Evolutionary conservation across 1,139 yeast species (phyloP).

Genomic region (Candida mesenterica): DNA sequence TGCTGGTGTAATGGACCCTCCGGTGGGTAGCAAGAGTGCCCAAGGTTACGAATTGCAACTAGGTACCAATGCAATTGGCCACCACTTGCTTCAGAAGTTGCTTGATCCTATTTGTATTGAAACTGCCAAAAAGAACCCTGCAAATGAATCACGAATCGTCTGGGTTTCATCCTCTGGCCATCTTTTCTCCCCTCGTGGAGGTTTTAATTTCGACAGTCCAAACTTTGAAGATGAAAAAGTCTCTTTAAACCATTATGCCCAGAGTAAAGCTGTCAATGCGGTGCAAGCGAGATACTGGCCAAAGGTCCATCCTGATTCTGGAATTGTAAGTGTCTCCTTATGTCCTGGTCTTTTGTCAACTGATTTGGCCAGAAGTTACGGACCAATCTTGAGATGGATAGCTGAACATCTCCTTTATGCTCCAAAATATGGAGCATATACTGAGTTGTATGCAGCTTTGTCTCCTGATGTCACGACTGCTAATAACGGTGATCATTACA

Average conservation of each 20-base stretch:
- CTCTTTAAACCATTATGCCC: slow-evolving; percentile 31
- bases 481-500: slow-evolving; percentile 9
- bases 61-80: slow-evolving; percentile 49
- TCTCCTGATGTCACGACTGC: slow-evolving; percentile 16
- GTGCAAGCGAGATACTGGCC: slow-evolving; percentile 46
- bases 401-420: slow-evolving; percentile 5
- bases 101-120: slow-evolving; percentile 41
- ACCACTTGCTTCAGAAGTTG: slow-evolving; percentile 36
- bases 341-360: slow-evolving; percentile 49
- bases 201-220: slow-evolving; percentile 40
- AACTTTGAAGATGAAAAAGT: slow-evolving; percentile 18
- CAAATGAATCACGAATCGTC: slow-evolving; percentile 33
- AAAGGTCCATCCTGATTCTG: slow-evolving; percentile 23
- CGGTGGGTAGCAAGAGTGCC: slow-evolving; percentile 3
- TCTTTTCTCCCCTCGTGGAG: slow-evolving; percentile 33
- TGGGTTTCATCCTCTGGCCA: slow-evolving; percentile 49
- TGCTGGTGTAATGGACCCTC: slow-evolving; percentile 44
- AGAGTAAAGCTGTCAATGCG: slow-evolving; percentile 47
- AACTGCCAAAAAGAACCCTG: slow-evolving; percentile 20
- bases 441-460: slow-evolving; percentile 23
- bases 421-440: slow-evolving; percentile 19
- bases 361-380: slow-evolving; percentile 35
- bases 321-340: slow-evolving; percentile 35
- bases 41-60: slow-evolving; percentile 48
- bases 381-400: neutral